Percentiles rank a stretch among this genome's conserved stretches.
Conservation (phyloP, 306 rosid species). For the Acacia melanoxylon region DNA sequence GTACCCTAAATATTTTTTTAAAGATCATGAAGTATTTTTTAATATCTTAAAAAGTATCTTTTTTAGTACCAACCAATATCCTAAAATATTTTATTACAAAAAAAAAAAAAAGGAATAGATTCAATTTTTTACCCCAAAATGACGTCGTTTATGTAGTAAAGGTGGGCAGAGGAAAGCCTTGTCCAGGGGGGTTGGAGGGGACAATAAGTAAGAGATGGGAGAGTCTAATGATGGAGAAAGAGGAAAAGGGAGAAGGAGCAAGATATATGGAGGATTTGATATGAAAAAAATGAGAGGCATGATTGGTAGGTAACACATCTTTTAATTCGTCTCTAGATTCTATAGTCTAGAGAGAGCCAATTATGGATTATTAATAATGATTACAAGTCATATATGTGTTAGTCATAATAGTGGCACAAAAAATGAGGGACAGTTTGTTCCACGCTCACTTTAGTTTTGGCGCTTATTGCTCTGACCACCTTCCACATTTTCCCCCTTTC, state of each 20-base stretch:
- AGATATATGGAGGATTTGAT: neutral
- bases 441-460: slow-evolving; percentile 51
- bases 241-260: slow-evolving; percentile 26
- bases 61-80: too few species aligned
- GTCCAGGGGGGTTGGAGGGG: neutral
- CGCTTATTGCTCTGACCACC: slow-evolving; percentile 34
- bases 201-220: slow-evolving; percentile 5
- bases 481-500: slow-evolving; percentile 22
- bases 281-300: neutral
- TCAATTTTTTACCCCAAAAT: too few species aligned
- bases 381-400: slow-evolving; percentile 36
- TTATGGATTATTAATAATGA: slow-evolving; percentile 44
- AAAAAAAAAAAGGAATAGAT: too few species aligned
- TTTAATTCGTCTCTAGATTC: slow-evolving; percentile 32
- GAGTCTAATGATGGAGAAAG: slow-evolving; percentile 36
- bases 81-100: too few species aligned
- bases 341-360: slow-evolving; percentile 31
- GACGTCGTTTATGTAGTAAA: too few species aligned
- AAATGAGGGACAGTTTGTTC: slow-evolving; percentile 52
- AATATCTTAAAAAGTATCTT: too few species aligned
- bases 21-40: too few species aligned
- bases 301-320: neutral
- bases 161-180: too few species aligned
- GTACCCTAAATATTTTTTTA: too few species aligned
- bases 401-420: slow-evolving; percentile 54